Evolutionary conservation across 306 rosid genomes (phyloP).

Genomic region (Cicer judaicum): DNA sequence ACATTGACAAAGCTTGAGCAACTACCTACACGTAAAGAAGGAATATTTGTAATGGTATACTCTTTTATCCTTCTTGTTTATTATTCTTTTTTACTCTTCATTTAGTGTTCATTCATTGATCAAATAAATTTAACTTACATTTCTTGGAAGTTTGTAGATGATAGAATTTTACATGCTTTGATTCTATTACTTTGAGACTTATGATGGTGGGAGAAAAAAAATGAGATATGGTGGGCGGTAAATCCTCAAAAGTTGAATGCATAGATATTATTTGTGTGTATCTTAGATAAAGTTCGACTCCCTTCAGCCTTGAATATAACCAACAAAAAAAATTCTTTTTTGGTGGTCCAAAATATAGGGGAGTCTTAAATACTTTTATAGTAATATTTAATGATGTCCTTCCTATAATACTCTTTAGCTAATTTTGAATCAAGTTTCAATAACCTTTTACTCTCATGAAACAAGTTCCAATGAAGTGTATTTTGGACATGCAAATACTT

Average conservation of each 20-base stretch:
- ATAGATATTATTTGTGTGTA: neutral
- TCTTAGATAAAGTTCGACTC: neutral
- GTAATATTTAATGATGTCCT: neutral
- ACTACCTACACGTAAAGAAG: slow-evolving; percentile 86
- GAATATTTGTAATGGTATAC: slow-evolving; percentile 90
- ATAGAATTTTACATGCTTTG: slow-evolving; percentile 15
- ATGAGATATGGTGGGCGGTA: neutral
- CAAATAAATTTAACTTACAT: slow-evolving; percentile 19
- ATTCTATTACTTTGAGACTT: slow-evolving; percentile 18
- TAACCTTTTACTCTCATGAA: neutral
- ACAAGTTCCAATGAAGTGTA: neutral
- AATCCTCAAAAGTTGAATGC: slow-evolving; percentile 11
- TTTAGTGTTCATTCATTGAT: slow-evolving; percentile 38
- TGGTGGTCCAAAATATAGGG: neutral
- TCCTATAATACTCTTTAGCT: neutral
- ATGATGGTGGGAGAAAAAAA: slow-evolving; percentile 24
- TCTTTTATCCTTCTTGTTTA: slow-evolving; percentile 41
- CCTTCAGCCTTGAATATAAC: neutral
- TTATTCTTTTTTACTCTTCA: neutral
- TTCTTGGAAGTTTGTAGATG: slow-evolving; percentile 14
- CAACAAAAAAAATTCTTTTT: neutral
- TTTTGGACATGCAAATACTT: neutral
- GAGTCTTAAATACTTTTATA: neutral
- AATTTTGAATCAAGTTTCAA: neutral
- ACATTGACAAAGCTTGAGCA: slow-evolving; percentile 81